phyloP scores from a whole-genome alignment of 257 asterid genomes.

The Nicotiana knightiana region DNA sequence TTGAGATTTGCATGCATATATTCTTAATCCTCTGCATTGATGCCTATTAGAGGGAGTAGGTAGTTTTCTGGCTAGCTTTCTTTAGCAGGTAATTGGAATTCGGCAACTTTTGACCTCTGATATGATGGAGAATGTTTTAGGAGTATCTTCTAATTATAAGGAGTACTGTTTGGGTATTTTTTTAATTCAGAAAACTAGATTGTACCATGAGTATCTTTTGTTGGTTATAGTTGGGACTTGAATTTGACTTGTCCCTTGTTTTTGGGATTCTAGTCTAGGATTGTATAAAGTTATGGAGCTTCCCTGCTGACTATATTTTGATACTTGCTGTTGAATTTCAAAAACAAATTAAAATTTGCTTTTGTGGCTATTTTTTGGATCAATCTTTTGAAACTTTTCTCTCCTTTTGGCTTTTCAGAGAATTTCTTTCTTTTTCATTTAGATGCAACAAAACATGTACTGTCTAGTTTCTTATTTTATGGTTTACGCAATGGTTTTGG shows the following conservation, averaged over 20 bases:
- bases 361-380: neutral
- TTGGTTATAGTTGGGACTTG: neutral
- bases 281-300: neutral
- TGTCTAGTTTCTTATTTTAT: neutral
- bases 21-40: slow-evolving; percentile 4
- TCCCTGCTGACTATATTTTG: neutral
- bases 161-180: neutral
- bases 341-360: neutral
- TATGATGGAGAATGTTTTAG: neutral
- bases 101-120: neutral
- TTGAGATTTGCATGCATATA: neutral
- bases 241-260: neutral
- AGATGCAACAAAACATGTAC: neutral
- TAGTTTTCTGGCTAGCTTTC: neutral
- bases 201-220: neutral
- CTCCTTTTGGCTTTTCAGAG: neutral
- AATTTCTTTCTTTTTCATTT: neutral
- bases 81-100: neutral
- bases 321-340: neutral
- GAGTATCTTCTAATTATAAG: neutral
- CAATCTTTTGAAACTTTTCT: neutral
- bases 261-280: neutral
- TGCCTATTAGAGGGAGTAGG: neutral
- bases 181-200: neutral
- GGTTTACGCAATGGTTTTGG: neutral